Base-by-base conservation (phyloP, 768 basidiomycete genomes). In the Lepiota brunneoincarnata region DNA sequence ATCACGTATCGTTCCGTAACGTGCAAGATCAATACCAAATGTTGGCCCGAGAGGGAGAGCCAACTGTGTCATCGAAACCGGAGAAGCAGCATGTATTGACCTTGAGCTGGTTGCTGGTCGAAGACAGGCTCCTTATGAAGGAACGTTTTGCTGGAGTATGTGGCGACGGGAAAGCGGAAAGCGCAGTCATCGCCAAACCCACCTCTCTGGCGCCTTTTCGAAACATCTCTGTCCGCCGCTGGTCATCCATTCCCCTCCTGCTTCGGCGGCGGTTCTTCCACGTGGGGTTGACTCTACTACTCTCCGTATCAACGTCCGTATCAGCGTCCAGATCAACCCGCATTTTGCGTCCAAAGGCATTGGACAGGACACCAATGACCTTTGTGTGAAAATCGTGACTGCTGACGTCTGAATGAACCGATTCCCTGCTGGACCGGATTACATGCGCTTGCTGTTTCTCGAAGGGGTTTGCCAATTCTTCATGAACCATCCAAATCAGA, bases 351-450 rank as follows among this genome's bases (percentile, higher is more conserved):
- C 43, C 45, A n/a, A 53, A 38, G 11, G 43, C 36, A 17, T 45
- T 17, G 10, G 51, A 45, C 12, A 53, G 36, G 6, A 37, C 35
- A 10, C 37, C 51, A 5, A 23, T 7, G 6, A 53, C 37, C 5
- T 36, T 40, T n/a, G 21, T 14, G 21, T 45, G 17, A 2, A 46
- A 20, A n/a, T 43, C 14, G 37, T 45, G 17, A n/a, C 46, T 53
- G 51, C 51, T 53, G 17, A 37, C 17, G 17, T 45, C 11, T 4
- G 51, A 45, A 12, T 53, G 51, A 20, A 45, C 18, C 14, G 51
- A 53, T n/a, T 53, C 51, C 20, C 43, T 15, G 20, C 51, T 38
- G 6, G 51, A 45, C 23, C 46, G 45, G 24, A 53, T 53, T 15
- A 53, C 24, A 28, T 46, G 9, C 1, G 52, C 52, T 14, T 38